Evolutionary conservation across 2,329 filamentous ascomycete genomes (phyloP), one percentile per base, ranked within the genome.

Genomic region (Cercospora berteroae): DNA sequence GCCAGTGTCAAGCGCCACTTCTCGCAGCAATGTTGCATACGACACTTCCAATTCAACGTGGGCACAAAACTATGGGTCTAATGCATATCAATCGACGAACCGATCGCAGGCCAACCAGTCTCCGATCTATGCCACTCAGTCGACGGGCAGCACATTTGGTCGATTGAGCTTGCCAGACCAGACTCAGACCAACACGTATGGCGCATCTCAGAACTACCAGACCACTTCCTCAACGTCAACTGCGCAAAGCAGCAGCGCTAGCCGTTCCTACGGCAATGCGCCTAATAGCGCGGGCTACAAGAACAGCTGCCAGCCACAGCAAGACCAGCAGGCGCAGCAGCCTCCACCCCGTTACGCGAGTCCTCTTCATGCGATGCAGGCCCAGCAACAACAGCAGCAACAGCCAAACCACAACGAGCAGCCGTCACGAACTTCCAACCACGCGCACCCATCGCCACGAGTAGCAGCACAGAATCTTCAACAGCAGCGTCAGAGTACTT

Each of bases 291-390:
- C 69, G n/a, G 67, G 67, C 10, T 70, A 72, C 65, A 66, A 69
- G 65, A 67, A 50, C 48, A 65, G 66, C 59, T 69, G 73, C 66
- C 70, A 60, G 56, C 66, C 71, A 44, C 61, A 63, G 31, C 69
- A 72, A 64, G 59, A 64, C 23, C 66, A 66, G 48, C 68, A 71
- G 59, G 57, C 61, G 31, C 48, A 60, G 31, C 72, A 72, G 58
- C 73, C 70, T 39, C 72, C 72, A 6, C 71, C 72, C 36, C 70
- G 74, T 57, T 77, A 77, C 64, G 72, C 69, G 25, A 77, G 76
- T 66, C 73, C 75, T 16, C 60, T 75, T 5, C 73, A 77, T 42
- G 73, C 73, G 9, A 69, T 74, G 20, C 74, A 77, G 63, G 73
- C 74, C 50, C 75, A 73, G 20, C 71, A 73, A 44, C 61, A 63